Conservation (phyloP, 2,329 filamentous ascomycete genomes). For the Rutstroemia sp. region DNA sequence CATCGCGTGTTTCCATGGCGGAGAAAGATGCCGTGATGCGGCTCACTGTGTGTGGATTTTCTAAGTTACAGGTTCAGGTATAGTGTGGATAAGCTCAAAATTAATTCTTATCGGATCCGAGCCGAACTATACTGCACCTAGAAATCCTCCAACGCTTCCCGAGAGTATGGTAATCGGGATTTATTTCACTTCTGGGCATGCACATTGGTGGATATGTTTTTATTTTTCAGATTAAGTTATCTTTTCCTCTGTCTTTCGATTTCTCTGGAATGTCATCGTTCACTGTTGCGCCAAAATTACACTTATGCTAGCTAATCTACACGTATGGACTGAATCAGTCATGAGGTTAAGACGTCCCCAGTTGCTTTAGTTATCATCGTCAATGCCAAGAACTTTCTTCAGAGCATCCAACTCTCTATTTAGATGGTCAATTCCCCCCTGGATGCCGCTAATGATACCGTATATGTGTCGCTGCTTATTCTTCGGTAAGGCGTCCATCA, state of each 20-base stretch:
- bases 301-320: neutral
- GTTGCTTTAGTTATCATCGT: conserved; percentile 16
- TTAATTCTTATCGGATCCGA: neutral
- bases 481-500: conserved; percentile 28
- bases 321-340: neutral
- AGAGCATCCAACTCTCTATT: conserved; percentile 25
- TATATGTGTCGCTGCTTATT: conserved; percentile 28
- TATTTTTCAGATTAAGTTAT: too few relatives aligned
- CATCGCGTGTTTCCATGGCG: neutral
- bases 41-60: neutral
- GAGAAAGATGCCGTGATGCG: neutral
- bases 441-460: conserved; percentile 26
- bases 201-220: too few relatives aligned
- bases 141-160: neutral
- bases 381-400: conserved; percentile 27
- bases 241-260: too few relatives aligned
- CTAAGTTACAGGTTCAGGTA: neutral
- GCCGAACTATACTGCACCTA: neutral
- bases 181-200: too few relatives aligned
- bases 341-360: neutral
- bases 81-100: neutral
- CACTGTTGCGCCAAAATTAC: neutral
- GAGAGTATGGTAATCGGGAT: too few relatives aligned
- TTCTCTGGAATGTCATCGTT: neutral
- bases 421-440: conserved; percentile 28